Percentiles rank a stretch among this genome's conserved stretches.
phyloP scores from a whole-genome alignment of 2,329 filamentous ascomycete species.

The Moelleriella libera region DNA sequence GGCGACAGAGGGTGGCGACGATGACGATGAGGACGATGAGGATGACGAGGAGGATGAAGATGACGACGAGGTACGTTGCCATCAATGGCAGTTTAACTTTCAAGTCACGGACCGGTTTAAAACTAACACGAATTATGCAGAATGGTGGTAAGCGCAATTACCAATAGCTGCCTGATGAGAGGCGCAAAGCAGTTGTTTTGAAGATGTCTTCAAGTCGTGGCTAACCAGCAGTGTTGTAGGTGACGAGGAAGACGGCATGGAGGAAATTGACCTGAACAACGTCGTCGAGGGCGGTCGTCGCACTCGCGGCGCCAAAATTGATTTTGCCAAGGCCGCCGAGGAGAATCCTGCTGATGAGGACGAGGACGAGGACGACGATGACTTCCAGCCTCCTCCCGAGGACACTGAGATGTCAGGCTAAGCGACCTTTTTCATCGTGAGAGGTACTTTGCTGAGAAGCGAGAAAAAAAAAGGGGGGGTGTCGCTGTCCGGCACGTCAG shows the following conservation, averaged over 20 bases:
- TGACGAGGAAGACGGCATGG: constrained; percentile 70
- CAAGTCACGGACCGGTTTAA: neutral
- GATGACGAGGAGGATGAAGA: constrained; percentile 23
- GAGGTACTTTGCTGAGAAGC: neutral
- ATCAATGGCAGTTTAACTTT: neutral
- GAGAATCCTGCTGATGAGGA: constrained; percentile 63
- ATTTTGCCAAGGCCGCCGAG: constrained; percentile 81
- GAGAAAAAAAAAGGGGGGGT: too few relatives aligned
- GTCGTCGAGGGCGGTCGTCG: constrained; percentile 68
- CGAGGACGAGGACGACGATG: constrained; percentile 68
- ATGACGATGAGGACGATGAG: constrained; percentile 56
- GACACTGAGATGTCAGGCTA: constrained; percentile 52
- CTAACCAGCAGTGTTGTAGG: constrained; percentile 2
- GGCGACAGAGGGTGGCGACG: constrained; percentile 62
- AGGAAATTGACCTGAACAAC: constrained; percentile 83
- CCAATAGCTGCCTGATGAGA: too few relatives aligned
- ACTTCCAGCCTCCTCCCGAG: constrained; percentile 47
- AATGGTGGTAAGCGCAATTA: neutral
- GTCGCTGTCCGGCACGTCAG: too few relatives aligned
- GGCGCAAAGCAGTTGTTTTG: too few relatives aligned
- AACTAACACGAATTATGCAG: neutral
- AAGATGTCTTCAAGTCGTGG: too few relatives aligned
- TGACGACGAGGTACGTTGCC: constrained; percentile 12
- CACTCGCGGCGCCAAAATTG: constrained; percentile 83
- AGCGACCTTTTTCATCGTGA: neutral